A percentile compares a stretch with the other conserved stretches of the same genome.
Conservation (phyloP, 2,329 filamentous ascomycete species). For the Madurella mycetomatis region DNA sequence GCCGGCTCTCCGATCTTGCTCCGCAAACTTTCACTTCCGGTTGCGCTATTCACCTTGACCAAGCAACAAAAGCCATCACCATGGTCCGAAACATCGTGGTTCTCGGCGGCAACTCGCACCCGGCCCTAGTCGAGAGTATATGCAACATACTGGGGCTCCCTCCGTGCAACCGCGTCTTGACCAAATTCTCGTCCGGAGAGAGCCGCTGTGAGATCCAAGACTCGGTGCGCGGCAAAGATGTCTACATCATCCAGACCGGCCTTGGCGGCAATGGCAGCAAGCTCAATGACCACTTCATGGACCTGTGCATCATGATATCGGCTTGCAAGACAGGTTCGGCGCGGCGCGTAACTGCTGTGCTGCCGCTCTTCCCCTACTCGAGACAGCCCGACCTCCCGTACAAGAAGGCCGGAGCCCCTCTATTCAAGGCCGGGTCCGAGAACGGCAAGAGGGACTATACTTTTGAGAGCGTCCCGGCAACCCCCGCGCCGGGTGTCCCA, state of each 20-base stretch:
- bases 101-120: slow-evolving; percentile 89
- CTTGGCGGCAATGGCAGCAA: slow-evolving; percentile 57
- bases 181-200: slow-evolving; percentile 91
- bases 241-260: slow-evolving; percentile 95
- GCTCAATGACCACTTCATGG: slow-evolving; percentile 94
- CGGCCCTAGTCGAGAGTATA: slow-evolving; percentile 78
- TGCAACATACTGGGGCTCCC: slow-evolving; percentile 86
- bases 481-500: slow-evolving; percentile 68
- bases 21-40: slow-evolving; percentile 10
- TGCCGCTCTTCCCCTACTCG: slow-evolving; percentile 95
- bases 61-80: slow-evolving; percentile 14
- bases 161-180: slow-evolving; percentile 73
- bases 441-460: slow-evolving; percentile 62
- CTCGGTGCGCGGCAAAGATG: slow-evolving; percentile 95
- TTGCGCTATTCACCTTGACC: slow-evolving; percentile 8
- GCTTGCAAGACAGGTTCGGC: slow-evolving; percentile 85
- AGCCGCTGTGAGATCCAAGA: slow-evolving; percentile 93
- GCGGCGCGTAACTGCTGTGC: slow-evolving; percentile 85
- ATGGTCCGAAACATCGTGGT: slow-evolving; percentile 96
- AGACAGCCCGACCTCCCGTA: slow-evolving; percentile 95
- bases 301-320: slow-evolving; percentile 96
- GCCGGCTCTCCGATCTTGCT: slow-evolving; percentile 10
- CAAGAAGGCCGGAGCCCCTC: slow-evolving; percentile 87
- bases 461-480: slow-evolving; percentile 87
- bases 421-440: slow-evolving; percentile 61